Conservation (phyloP, 331 rosid genomes). For the Malus hybrid region DNA sequence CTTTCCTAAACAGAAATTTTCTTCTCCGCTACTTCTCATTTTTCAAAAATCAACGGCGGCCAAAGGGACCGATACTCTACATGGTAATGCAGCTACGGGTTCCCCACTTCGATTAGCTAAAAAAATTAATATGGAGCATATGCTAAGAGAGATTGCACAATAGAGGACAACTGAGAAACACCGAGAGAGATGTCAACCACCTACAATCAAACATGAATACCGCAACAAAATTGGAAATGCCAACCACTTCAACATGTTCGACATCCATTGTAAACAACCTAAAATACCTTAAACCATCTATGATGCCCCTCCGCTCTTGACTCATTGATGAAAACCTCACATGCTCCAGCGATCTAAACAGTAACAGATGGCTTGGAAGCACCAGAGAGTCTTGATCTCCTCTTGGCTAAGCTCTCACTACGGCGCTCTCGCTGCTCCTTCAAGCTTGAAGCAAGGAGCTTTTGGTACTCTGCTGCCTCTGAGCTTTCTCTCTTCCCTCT, state of each 20-base stretch:
- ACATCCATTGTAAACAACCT: background rate
- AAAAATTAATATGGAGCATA: too few species aligned
- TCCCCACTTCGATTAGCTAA: background rate
- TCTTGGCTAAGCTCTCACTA: conserved; percentile 59
- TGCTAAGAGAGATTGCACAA: background rate
- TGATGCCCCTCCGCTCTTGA: too few species aligned
- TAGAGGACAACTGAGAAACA: background rate
- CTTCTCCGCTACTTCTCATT: background rate
- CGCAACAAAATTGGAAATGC: background rate
- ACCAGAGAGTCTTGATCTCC: conserved; percentile 37
- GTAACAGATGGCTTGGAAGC: conserved; percentile 30
- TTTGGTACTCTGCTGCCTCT: conserved; percentile 54
- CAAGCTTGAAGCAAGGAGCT: conserved; percentile 47
- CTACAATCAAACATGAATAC: background rate
- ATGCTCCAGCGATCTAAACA: background rate
- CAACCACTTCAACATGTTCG: background rate
- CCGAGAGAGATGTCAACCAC: background rate
- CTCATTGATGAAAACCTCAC: background rate
- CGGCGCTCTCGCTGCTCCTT: conserved; percentile 56
- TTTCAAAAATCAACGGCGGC: background rate
- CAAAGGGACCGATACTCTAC: background rate
- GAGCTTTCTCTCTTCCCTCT: conserved; percentile 37
- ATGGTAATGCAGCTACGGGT: background rate
- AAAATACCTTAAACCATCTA: too few species aligned
- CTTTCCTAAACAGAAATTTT: background rate